Conservation (phyloP, 2,329 filamentous ascomycete genomes). For the Gnomoniopsis sp. region DNA sequence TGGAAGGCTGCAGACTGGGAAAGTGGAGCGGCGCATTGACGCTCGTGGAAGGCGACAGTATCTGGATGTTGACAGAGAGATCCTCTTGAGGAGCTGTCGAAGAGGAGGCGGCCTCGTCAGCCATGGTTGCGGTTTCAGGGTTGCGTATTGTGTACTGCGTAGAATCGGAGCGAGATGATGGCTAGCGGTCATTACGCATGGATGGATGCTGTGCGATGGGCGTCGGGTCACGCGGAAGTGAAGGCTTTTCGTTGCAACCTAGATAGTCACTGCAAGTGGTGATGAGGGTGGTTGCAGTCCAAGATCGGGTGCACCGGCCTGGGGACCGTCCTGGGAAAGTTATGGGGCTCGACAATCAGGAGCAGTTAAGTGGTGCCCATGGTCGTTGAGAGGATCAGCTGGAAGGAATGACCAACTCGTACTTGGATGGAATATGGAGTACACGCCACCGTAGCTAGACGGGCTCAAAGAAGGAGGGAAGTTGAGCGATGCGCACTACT, state of each 20-base stretch:
- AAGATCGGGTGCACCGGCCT: background rate
- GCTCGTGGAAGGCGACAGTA: conserved; percentile 56
- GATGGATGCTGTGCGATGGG: background rate
- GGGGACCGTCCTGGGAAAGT: background rate
- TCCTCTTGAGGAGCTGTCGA: conserved; percentile 23
- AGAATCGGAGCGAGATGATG: too few relatives aligned
- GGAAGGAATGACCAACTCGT: background rate
- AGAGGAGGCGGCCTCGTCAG: conserved; percentile 31
- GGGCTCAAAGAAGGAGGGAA: background rate
- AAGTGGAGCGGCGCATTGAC: conserved; percentile 50
- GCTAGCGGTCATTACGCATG: too few relatives aligned
- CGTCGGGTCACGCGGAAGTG: background rate
- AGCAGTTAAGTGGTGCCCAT: background rate
- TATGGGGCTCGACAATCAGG: background rate
- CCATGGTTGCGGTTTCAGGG: conserved; percentile 30
- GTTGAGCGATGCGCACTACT: background rate
- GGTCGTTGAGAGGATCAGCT: background rate
- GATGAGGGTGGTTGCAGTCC: background rate
- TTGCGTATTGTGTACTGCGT: too few relatives aligned
- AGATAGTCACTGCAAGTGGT: too few relatives aligned
- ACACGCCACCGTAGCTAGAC: background rate
- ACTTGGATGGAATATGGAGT: too few relatives aligned
- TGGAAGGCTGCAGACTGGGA: conserved; percentile 42
- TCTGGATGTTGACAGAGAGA: conserved; percentile 50
- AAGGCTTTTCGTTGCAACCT: background rate